These are phyloP conservation scores for Goffeauzyma gilvescens DNA, from an alignment of 768 basidiomycete species.

Conservation along the genomic window DNA sequence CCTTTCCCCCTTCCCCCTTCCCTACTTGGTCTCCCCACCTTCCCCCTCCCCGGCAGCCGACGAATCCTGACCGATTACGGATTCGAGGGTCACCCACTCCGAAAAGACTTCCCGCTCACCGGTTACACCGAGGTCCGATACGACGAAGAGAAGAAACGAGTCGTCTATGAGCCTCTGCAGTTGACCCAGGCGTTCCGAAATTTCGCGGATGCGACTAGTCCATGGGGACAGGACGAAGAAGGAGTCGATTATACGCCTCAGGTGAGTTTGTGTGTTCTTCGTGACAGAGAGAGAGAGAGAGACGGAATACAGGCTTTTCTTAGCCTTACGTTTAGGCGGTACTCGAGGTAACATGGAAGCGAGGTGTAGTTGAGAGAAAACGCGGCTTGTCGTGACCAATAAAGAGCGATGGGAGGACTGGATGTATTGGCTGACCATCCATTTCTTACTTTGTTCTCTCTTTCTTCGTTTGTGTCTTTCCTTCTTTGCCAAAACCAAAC, in stretches of 20 bases:
- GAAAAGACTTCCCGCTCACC: conserved; percentile 95
- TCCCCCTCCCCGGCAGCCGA: conserved; percentile 37
- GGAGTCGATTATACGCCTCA: conserved; percentile 46
- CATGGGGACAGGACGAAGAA: conserved; percentile 85
- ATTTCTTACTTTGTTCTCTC: neutral
- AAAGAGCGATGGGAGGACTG: no score
- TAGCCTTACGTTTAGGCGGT: no score
- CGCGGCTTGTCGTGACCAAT: no score
- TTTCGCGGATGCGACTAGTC: conserved; percentile 64
- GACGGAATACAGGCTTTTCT: no score
- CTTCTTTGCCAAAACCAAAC: neutral
- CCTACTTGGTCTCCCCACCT: neutral
- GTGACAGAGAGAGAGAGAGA: no score
- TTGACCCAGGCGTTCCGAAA: conserved; percentile 98
- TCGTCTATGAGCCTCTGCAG: conserved; percentile 93
- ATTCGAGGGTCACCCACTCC: conserved; percentile 89
- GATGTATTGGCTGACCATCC: no score
- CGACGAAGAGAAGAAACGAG: conserved; percentile 90
- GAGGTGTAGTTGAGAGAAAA: no score
- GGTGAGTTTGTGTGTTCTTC: conserved; percentile 12
- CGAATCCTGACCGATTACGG: conserved; percentile 97
- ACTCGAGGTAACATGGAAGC: no score
- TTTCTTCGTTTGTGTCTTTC: neutral
- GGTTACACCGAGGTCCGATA: conserved; percentile 98
- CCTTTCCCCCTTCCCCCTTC: neutral